Evolutionary conservation across 148 eudicot species (phyloP).

Genomic region (Persicaria tinctoria): DNA sequence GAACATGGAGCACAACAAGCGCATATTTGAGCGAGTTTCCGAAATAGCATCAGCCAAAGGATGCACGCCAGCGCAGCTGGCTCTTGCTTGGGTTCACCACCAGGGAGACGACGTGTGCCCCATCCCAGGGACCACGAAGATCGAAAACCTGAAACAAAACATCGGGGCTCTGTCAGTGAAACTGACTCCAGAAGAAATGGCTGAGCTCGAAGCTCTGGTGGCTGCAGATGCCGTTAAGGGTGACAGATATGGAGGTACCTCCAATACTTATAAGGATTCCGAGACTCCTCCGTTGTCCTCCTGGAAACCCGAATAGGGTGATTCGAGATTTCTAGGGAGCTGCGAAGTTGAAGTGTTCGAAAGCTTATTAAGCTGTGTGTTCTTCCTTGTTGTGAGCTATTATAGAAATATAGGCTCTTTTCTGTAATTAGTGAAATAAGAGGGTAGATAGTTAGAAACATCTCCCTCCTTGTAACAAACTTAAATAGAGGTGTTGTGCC

Average conservation of each 20-base stretch:
- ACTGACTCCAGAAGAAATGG: constrained; percentile 1
- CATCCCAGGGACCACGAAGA: too few species aligned
- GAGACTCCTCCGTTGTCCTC: constrained; percentile 33
- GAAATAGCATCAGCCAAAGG: constrained; percentile 30
- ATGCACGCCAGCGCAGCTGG: constrained; percentile 37
- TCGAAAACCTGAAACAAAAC: too few species aligned
- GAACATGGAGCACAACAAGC: constrained; percentile 34
- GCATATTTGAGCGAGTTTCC: constrained; percentile 25
- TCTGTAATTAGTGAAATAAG: too few species aligned
- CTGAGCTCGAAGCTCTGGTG: constrained; percentile 31
- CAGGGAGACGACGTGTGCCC: too few species aligned
- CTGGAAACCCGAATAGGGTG: constrained; percentile 20
- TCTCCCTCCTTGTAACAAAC: too few species aligned
- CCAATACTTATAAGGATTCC: constrained; percentile 19
- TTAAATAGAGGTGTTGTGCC: too few species aligned
- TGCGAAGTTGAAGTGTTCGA: not conserved
- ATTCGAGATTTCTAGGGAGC: not conserved
- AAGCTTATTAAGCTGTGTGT: too few species aligned
- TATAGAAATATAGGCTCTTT: too few species aligned
- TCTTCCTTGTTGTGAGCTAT: too few species aligned
- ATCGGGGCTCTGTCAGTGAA: too few species aligned
- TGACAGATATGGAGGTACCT: constrained; percentile 19
- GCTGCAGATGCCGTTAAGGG: constrained; percentile 25
- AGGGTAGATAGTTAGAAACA: too few species aligned
- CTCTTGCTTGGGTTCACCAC: not conserved